Evolutionary conservation across 2,329 filamentous ascomycete genomes (phyloP), one percentile per base, ranked within the genome.

Genomic region (Ceratocystis albifundus): DNA sequence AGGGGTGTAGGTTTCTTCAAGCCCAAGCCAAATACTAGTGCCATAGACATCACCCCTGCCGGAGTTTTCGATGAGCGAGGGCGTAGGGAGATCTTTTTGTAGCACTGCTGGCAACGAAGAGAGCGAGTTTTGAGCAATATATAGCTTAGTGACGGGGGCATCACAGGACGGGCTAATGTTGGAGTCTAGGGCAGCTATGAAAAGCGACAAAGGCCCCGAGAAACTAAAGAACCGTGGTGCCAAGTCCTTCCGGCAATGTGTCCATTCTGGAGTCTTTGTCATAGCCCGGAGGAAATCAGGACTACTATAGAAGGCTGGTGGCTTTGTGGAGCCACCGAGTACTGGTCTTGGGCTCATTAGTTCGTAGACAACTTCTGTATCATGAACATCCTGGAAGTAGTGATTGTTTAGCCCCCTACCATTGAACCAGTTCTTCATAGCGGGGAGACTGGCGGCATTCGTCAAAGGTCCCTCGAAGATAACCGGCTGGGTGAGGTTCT

Each of bases 31-130:
- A 55, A 97, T 78, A 71, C 89, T 95, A 0, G 88, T 87, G 71
- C 82, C 84, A 73, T 97, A 96, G n/a, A 96, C 76, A 73, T 96
- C 92, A 2, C 90, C 90, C 70, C 83, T 88, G 0, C 89, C 89
- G 1, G 84, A 81, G 5, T 77, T 73, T 2, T 72, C 74, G 2
- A 96, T 84, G 3, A 92, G 71, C 0, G 78, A 73, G 0, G 91
- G 92, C 0, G 81, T 81, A 0, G 87, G 86, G 0, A 96, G 74
- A 71, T 95, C 89, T 2, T 79, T 73, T 66, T 79, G 81, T 0
- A 96, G 75, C 0, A 75, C 69, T 0, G 70, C 64, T 0, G 93
- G 91, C 0, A 97, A 81, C 66, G 88, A 82, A 3, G 79, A 72
- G 1, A 96, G 79, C 41, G 87, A 80, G 15, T 86, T 88, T 76